phyloP scores from a whole-genome alignment of 2,329 filamentous ascomycete species.

The Leptographium wingfieldii region DNA sequence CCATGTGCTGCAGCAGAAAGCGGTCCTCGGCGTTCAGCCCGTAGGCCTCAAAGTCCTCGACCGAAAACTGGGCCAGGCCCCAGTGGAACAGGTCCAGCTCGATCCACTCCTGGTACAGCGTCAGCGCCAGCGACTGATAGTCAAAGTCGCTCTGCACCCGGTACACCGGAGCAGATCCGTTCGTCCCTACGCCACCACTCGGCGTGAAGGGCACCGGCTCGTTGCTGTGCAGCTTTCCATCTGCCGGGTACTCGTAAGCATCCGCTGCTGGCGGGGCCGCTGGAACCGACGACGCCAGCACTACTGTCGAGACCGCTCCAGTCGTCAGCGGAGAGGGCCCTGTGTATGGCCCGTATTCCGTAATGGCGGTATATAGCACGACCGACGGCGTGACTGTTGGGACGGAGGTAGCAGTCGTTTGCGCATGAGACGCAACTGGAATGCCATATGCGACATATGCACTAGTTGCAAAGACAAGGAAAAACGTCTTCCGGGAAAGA shows the following conservation, averaged over 20 bases:
- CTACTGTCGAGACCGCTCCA: too few relatives aligned
- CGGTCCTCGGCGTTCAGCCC: constrained; percentile 59
- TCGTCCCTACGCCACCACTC: constrained; percentile 61
- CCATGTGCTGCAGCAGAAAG: constrained; percentile 63
- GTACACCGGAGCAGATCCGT: constrained; percentile 65
- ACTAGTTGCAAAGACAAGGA: too few relatives aligned
- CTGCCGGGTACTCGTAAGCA: constrained; percentile 52
- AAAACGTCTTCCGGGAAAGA: too few relatives aligned
- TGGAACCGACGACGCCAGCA: too few relatives aligned
- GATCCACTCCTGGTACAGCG: constrained; percentile 72
- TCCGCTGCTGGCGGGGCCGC: too few relatives aligned
- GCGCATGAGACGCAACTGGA: too few relatives aligned
- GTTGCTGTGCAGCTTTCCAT: constrained; percentile 54
- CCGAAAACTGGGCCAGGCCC: constrained; percentile 56
- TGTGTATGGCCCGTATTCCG: too few relatives aligned
- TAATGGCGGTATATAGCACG: too few relatives aligned
- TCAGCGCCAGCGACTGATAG: constrained; percentile 63
- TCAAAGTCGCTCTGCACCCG: constrained; percentile 72
- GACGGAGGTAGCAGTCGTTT: too few relatives aligned
- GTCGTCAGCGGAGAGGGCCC: too few relatives aligned
- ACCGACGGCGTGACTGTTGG: too few relatives aligned
- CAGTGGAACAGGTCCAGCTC: constrained; percentile 75
- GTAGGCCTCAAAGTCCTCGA: constrained; percentile 53
- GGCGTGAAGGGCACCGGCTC: constrained; percentile 63
- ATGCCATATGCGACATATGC: too few relatives aligned